Evolutionary conservation across 345 rosid species (phyloP).

Genomic region (Durio zibethinus): DNA sequence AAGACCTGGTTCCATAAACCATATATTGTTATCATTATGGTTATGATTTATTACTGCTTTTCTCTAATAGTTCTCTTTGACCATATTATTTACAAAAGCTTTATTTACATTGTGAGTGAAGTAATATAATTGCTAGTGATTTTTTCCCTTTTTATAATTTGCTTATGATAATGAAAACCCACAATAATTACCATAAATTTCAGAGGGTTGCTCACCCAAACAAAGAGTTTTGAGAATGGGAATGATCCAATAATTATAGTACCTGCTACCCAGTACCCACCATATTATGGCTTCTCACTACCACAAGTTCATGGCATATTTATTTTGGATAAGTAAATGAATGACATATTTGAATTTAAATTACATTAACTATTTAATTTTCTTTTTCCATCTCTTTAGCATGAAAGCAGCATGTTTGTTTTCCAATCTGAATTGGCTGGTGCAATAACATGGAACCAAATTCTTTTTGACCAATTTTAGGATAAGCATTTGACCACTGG

Average conservation of each 20-base stretch:
- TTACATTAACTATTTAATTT: background rate
- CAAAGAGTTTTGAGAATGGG: background rate
- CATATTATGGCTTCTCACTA: background rate
- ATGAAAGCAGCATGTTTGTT: background rate
- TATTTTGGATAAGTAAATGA: background rate
- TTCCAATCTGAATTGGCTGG: background rate
- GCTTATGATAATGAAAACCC: background rate
- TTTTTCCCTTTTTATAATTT: background rate
- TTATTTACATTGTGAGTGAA: background rate
- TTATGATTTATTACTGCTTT: background rate
- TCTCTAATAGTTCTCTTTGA: background rate
- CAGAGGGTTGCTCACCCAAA: background rate
- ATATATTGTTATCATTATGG: slow-evolving; percentile 1
- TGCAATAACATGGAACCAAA: slow-evolving; percentile 1
- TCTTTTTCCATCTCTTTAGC: background rate
- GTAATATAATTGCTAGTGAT: background rate
- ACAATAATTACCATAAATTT: background rate
- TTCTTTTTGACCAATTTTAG: background rate
- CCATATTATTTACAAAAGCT: background rate
- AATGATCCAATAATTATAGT: background rate
- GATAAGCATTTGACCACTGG: background rate
- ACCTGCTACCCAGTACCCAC: background rate
- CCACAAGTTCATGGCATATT: background rate
- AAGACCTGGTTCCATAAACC: background rate
- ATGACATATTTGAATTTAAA: background rate